phyloP scores from a whole-genome alignment of 2,329 filamentous ascomycete genomes.

The Aspergillus vadensis region DNA sequence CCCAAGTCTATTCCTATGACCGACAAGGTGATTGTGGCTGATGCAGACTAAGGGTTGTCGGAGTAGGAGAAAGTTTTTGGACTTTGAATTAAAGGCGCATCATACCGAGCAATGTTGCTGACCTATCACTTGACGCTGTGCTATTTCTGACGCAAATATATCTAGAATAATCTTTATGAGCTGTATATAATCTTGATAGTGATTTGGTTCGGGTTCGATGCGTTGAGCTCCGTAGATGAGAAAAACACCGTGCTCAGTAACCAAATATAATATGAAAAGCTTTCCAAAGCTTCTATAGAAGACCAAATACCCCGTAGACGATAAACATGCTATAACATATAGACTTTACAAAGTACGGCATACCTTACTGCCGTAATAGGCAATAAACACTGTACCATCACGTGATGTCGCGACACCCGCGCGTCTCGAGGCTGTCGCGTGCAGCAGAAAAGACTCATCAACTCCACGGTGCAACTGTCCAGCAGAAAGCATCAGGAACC shows the following conservation, averaged over 20 bases:
- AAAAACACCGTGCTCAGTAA: too few relatives aligned
- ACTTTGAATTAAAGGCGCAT: not conserved
- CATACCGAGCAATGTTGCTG: not conserved
- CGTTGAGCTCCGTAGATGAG: too few relatives aligned
- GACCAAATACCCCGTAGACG: too few relatives aligned
- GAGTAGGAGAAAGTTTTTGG: not conserved
- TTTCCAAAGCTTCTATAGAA: too few relatives aligned
- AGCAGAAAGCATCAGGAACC: not conserved
- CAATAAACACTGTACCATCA: not conserved
- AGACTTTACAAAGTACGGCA: not conserved
- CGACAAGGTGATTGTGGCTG: slow-evolving; percentile 35
- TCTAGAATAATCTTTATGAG: not conserved
- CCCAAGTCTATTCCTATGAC: slow-evolving; percentile 40
- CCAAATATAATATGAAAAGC: too few relatives aligned
- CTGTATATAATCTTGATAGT: not conserved
- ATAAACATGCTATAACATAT: too few relatives aligned
- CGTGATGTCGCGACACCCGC: slow-evolving; percentile 1
- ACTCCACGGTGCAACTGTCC: not conserved
- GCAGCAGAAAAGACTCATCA: not conserved
- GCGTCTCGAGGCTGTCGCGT: slow-evolving; percentile 2
- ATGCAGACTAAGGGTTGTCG: slow-evolving; percentile 28
- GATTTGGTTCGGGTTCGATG: not conserved
- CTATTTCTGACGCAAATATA: not conserved
- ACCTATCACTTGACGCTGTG: not conserved
- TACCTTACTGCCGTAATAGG: not conserved